These are phyloP conservation scores for Aspergillus jensenii DNA, from an alignment of 2,329 filamentous ascomycete species.

Conservation along the genomic window DNA sequence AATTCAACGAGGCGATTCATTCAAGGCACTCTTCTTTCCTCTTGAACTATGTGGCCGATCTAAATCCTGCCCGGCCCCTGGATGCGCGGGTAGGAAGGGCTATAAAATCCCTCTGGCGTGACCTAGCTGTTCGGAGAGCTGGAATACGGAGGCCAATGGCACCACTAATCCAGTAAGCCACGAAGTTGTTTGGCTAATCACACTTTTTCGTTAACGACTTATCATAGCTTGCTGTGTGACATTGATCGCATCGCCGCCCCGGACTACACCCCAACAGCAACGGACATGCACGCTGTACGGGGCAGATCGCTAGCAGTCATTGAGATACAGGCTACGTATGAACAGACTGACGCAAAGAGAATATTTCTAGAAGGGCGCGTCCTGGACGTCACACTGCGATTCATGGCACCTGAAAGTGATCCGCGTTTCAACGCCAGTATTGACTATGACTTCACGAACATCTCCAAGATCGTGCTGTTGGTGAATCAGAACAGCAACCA, in stretches of 20 bases:
- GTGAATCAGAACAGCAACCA: not conserved
- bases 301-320: not conserved
- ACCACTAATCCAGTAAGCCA: no score
- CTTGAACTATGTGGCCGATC: not conserved
- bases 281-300: not conserved
- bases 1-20: not conserved
- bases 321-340: not conserved
- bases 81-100: not conserved
- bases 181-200: no score
- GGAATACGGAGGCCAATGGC: not conserved
- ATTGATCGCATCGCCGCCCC: not conserved
- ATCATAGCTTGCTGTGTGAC: not conserved
- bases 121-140: not conserved
- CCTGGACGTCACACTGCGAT: not conserved
- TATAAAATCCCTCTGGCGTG: not conserved
- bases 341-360: accelerated
- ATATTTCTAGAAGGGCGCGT: not conserved
- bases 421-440: not conserved
- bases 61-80: not conserved
- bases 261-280: not conserved
- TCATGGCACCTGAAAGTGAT: not conserved
- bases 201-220: no score
- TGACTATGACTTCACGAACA: not conserved
- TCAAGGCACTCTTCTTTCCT: not conserved
- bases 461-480: not conserved